Conservation (phyloP, 805 yeast species). For the Yamadazyma paraphyllophila region DNA sequence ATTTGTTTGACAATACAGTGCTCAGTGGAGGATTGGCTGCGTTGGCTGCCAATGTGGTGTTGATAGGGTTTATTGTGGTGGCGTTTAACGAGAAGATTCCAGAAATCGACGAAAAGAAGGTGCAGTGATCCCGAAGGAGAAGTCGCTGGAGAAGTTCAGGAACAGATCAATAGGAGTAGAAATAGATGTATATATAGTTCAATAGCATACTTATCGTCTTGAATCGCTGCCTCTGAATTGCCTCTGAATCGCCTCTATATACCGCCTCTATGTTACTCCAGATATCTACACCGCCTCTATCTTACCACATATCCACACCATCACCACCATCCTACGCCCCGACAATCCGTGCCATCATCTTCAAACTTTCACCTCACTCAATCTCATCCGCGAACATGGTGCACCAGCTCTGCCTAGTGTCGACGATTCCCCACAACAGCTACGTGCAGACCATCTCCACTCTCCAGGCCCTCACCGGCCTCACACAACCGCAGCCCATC, state of each 20-base stretch:
- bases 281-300: no score
- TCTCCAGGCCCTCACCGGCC: slow-evolving; percentile 52
- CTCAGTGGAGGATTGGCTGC: slow-evolving; percentile 83
- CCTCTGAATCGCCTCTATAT: no score
- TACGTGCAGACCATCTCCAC: slow-evolving; percentile 45
- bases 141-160: no score
- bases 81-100: slow-evolving; percentile 68
- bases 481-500: slow-evolving; percentile 41
- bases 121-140: slow-evolving; percentile 18
- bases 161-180: no score
- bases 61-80: slow-evolving; percentile 68
- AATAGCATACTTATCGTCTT: no score
- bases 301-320: no score
- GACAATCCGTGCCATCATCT: no score
- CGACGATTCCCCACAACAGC: slow-evolving; percentile 42
- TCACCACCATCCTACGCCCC: no score
- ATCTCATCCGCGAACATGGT: slow-evolving; percentile 39
- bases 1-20: slow-evolving; percentile 50
- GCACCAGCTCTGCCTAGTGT: slow-evolving; percentile 50
- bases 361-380: slow-evolving; percentile 2
- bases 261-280: no score
- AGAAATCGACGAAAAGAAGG: slow-evolving; percentile 34
- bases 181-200: no score
- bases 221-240: no score
- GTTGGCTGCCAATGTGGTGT: slow-evolving; percentile 67